Conservation (phyloP, 306 rosid genomes). For the Rubus idaeus region DNA sequence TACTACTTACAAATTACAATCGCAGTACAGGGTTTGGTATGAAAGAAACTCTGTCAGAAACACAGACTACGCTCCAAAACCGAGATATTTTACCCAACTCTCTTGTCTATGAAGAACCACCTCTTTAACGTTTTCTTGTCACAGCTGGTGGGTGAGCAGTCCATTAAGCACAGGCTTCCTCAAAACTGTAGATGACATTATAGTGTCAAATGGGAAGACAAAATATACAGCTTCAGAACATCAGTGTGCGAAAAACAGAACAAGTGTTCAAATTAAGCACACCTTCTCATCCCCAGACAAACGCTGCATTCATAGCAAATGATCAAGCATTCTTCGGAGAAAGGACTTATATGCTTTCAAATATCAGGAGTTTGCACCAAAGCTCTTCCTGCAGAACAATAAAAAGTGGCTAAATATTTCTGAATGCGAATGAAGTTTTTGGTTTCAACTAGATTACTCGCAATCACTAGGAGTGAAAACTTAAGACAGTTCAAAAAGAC, state of each 20-base stretch:
- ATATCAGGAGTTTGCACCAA: background rate
- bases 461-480: background rate
- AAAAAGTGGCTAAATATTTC: background rate
- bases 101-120: slow-evolving; percentile 94
- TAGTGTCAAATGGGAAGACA: slow-evolving; percentile 9
- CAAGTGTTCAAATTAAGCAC: background rate
- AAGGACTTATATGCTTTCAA: background rate
- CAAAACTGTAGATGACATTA: slow-evolving; percentile 36
- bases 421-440: background rate
- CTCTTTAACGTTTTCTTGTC: slow-evolving; percentile 82
- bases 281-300: slow-evolving; percentile 47
- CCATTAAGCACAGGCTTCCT: slow-evolving; percentile 68
- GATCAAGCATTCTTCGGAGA: slow-evolving; percentile 15
- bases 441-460: background rate
- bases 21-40: background rate
- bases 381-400: slow-evolving; percentile 10
- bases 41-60: background rate
- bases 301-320: slow-evolving; percentile 33
- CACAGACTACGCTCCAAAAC: slow-evolving; percentile 12
- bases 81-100: slow-evolving; percentile 58
- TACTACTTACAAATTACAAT: background rate
- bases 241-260: slow-evolving; percentile 1
- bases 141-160: slow-evolving; percentile 63
- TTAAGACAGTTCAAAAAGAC: background rate
- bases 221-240: background rate